phyloP scores from a whole-genome alignment of 352 stramenopile genomes.

The Globisporangium orthogonon region DNA sequence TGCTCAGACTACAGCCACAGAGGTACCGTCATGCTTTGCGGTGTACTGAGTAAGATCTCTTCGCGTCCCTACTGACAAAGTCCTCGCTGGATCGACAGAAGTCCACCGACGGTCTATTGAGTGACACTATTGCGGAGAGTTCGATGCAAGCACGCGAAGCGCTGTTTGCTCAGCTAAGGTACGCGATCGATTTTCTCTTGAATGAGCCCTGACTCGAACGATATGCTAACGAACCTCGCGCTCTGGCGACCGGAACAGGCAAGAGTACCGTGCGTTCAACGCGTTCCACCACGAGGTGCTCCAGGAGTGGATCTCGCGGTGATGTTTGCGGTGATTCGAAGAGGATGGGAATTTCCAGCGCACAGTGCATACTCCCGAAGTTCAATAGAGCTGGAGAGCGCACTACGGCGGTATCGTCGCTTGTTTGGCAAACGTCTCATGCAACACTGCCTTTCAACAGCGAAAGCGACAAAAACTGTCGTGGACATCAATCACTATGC shows the following conservation, averaged over 20 bases:
- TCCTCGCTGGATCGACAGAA: background rate
- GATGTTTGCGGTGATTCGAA: background rate
- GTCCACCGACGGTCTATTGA: background rate
- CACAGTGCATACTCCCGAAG: background rate
- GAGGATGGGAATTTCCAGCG: background rate
- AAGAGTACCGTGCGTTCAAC: constrained; percentile 47
- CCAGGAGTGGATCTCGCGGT: constrained; percentile 24
- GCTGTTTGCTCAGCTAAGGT: constrained; percentile 10
- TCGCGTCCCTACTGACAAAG: background rate
- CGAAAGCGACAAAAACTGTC: background rate
- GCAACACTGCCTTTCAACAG: background rate
- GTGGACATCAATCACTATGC: constrained; percentile 1
- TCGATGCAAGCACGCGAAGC: constrained; percentile 1
- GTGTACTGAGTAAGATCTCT: background rate
- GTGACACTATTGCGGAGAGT: background rate
- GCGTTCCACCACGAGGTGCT: constrained; percentile 36
- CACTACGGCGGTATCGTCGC: no score
- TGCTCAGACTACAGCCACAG: background rate
- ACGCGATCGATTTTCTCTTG: background rate
- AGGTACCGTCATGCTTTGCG: background rate
- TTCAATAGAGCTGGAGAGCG: background rate
- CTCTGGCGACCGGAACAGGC: constrained; percentile 9
- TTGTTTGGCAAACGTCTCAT: background rate
- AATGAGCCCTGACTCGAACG: background rate
- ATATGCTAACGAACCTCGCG: background rate